Conservation (phyloP, 345 rosid genomes). For the Corchorus capsularis region DNA sequence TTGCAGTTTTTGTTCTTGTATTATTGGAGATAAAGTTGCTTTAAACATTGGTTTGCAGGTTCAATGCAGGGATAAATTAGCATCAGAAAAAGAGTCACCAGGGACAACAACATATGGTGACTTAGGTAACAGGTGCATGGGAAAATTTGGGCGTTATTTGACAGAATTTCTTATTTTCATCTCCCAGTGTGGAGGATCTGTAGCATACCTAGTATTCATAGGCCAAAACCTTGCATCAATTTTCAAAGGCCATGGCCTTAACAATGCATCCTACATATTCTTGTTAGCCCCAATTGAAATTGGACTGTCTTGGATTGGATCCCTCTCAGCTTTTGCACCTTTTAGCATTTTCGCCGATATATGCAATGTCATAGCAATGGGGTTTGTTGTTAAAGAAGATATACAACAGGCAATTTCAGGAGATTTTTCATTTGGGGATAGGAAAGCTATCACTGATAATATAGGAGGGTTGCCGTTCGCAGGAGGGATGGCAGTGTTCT, state of each 20-base stretch:
- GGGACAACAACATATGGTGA: slow-evolving; percentile 84
- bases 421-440: slow-evolving; percentile 68
- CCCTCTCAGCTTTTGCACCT: slow-evolving; percentile 77
- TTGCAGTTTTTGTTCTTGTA: background rate
- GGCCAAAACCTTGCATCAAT: slow-evolving; percentile 78
- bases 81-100: slow-evolving; percentile 48
- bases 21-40: background rate
- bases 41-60: slow-evolving; percentile 42
- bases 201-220: slow-evolving; percentile 85
- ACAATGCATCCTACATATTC: slow-evolving; percentile 53
- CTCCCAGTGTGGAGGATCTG: slow-evolving; percentile 89
- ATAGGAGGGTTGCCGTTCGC: slow-evolving; percentile 85
- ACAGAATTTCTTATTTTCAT: slow-evolving; percentile 74
- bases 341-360: slow-evolving; percentile 82
- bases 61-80: slow-evolving; percentile 65
- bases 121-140: slow-evolving; percentile 70
- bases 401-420: slow-evolving; percentile 52
- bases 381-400: slow-evolving; percentile 72
- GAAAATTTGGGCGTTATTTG: slow-evolving; percentile 66
- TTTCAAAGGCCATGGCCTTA: slow-evolving; percentile 42
- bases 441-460: slow-evolving; percentile 58
- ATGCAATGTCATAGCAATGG: slow-evolving; percentile 77
- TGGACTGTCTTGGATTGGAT: slow-evolving; percentile 69
- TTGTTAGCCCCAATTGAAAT: slow-evolving; percentile 74
- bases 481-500: slow-evolving; percentile 86